Base-by-base conservation (phyloP, 2,329 filamentous ascomycete genomes). In the Karstenula rhodostoma region DNA sequence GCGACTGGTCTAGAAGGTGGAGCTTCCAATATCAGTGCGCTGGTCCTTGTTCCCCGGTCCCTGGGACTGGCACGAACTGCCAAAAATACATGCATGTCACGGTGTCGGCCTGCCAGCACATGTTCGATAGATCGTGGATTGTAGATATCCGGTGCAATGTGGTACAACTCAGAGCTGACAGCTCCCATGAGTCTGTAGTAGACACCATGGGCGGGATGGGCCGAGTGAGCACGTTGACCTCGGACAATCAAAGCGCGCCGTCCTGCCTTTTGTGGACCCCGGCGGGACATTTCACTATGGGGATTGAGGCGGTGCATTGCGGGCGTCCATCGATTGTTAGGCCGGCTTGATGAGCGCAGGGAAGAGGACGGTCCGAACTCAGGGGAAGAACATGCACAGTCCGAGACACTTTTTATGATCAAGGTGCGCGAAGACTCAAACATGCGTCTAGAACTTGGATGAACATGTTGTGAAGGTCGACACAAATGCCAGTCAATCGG, bases 331-430 rank as follows among this genome's bases (percentile, higher is more conserved):
- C 13, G 32, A 32, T 33, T 33, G 48, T 43, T 19, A 22, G 27
- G 47, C 47, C 29, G 27, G 5, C 47, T 13, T 29, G 37, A 43
- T 43, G 51, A 19, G 51, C 52, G 42, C 42, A 55, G 52, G 52
- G 52, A 55, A 55, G 40, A 35, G 17, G 27, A 47, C 13, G 52
- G 52, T 43, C 52, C 29, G 25, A 55, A 55, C 52, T 55, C 52
- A 55, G 52, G 52, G 42, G 52, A 46, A 46, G 25, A 35, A 17
- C 23, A 17, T 27, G 12, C 15, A 29, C 27, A 22, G 15, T 27
- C 23, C 35, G 49, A 19, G 13, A 27, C 49, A n/a, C 27, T 5
- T 6, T 42, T 29, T 13, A 27, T 29, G 6, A 51, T 51, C 19
- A 12, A 40, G 8, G 13, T 29, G 23, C 25, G 17, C 44, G 17